Percentiles rank a stretch among this genome's conserved stretches.
phyloP scores from a whole-genome alignment of 306 rosid species.

The Fagus sylvatica region DNA sequence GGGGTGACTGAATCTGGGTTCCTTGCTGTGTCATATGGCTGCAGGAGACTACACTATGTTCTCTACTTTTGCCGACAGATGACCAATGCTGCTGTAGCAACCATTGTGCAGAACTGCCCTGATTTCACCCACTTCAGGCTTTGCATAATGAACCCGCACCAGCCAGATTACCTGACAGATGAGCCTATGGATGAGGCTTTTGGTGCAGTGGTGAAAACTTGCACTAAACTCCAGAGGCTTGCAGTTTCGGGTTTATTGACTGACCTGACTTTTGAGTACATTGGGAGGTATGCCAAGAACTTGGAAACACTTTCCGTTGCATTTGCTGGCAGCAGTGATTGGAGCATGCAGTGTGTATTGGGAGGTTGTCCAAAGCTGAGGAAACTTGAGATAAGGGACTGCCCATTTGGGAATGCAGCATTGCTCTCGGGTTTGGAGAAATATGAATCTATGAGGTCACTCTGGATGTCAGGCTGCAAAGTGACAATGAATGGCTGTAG shows the following conservation, averaged over 20 bases:
- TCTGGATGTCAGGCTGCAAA: slow-evolving; percentile 85
- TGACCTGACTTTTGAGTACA: slow-evolving; percentile 71
- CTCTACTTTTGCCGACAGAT: slow-evolving; percentile 85
- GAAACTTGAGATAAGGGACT: slow-evolving; percentile 80
- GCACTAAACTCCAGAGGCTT: slow-evolving; percentile 78
- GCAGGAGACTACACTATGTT: slow-evolving; percentile 67
- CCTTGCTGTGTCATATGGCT: slow-evolving; percentile 75
- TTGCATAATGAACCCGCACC: slow-evolving; percentile 71
- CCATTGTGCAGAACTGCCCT: slow-evolving; percentile 79
- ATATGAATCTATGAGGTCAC: slow-evolving; percentile 82
- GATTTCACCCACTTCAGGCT: slow-evolving; percentile 83
- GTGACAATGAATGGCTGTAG: slow-evolving; percentile 64
- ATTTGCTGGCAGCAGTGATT: slow-evolving; percentile 76
- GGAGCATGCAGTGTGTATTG: slow-evolving; percentile 77
- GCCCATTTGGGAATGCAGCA: slow-evolving; percentile 82
- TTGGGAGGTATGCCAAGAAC: slow-evolving; percentile 73
- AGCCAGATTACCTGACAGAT: slow-evolving; percentile 59
- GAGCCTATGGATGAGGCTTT: slow-evolving; percentile 86
- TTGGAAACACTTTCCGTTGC: slow-evolving; percentile 85
- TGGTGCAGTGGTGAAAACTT: slow-evolving; percentile 76
- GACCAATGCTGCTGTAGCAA: slow-evolving; percentile 90
- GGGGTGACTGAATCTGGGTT: slow-evolving; percentile 83
- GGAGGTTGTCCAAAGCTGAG: slow-evolving; percentile 78
- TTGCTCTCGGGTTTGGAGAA: slow-evolving; percentile 54
- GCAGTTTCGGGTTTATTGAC: slow-evolving; percentile 74